phyloP scores from a whole-genome alignment of 2,329 filamentous ascomycete genomes.

The Zasmidium citrigriseum region DNA sequence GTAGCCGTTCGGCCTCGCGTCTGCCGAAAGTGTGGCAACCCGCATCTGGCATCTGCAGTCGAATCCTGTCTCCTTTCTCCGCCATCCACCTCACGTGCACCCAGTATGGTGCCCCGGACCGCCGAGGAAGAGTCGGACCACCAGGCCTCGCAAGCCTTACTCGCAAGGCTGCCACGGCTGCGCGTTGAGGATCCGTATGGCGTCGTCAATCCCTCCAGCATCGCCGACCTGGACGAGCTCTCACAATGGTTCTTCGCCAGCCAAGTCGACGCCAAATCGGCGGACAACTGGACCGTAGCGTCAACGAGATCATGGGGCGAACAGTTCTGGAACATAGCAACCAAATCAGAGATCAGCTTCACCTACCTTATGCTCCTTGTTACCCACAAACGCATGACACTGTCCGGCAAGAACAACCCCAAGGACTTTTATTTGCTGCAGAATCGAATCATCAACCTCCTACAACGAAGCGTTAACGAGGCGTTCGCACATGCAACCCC shows the following conservation, averaged over 20 bases:
- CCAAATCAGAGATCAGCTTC: conserved; percentile 2
- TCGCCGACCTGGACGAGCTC: background rate
- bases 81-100: background rate
- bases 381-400: conserved; percentile 5
- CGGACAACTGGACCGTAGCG: background rate
- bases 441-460: conserved; percentile 1
- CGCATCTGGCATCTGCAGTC: background rate
- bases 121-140: background rate
- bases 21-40: conserved; percentile 2
- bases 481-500: background rate
- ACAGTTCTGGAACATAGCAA: conserved; percentile 5
- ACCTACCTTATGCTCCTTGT: conserved; percentile 4
- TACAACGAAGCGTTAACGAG: conserved; percentile 1
- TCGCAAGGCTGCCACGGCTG: background rate
- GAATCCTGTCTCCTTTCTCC: background rate
- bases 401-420: background rate
- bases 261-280: conserved; percentile 1
- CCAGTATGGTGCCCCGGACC: background rate
- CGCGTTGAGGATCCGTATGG: conserved; percentile 4
- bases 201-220: background rate
- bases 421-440: conserved; percentile 3
- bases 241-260: conserved; percentile 10
- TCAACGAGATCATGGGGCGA: conserved; percentile 5
- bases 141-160: background rate
- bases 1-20: background rate